Conservation (phyloP, 2,329 filamentous ascomycete genomes). For the Cladophialophora chaetospira region DNA sequence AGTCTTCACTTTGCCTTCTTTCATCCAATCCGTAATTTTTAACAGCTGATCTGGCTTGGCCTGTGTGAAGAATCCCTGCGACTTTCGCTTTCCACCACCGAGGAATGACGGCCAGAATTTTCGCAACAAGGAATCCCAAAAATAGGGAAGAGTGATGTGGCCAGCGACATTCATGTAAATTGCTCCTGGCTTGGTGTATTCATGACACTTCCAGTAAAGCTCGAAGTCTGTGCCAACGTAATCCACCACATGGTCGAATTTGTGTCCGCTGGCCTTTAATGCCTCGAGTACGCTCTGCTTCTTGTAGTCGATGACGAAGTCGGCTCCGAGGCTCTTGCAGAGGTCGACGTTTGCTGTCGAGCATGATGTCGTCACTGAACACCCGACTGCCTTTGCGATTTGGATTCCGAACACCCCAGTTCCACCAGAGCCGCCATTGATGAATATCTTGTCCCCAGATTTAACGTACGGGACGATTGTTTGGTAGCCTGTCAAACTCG, state of each 20-base stretch:
- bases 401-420: conserved; percentile 64
- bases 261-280: conserved; percentile 38
- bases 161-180: conserved; percentile 53
- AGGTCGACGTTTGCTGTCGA: conserved; percentile 60
- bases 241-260: conserved; percentile 60
- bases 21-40: conserved; percentile 57
- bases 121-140: conserved; percentile 37
- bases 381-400: conserved; percentile 63
- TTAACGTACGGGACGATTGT: conserved; percentile 50
- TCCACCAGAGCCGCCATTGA: conserved; percentile 68
- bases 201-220: conserved; percentile 57
- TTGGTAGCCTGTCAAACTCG: conserved; percentile 53
- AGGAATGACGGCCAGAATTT: conserved; percentile 49
- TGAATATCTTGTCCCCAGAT: conserved; percentile 59
- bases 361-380: conserved; percentile 56
- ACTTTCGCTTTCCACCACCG: conserved; percentile 51
- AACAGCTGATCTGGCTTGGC: conserved; percentile 49
- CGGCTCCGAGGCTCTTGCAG: conserved; percentile 61
- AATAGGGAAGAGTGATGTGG: not conserved
- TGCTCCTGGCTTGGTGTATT: conserved; percentile 53
- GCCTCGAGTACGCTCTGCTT: conserved; percentile 47
- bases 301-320: conserved; percentile 65
- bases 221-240: conserved; percentile 55
- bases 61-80: conserved; percentile 39
- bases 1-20: conserved; percentile 59